Base-by-base conservation (phyloP, 257 asterid species). In the Plantago ovata region DNA sequence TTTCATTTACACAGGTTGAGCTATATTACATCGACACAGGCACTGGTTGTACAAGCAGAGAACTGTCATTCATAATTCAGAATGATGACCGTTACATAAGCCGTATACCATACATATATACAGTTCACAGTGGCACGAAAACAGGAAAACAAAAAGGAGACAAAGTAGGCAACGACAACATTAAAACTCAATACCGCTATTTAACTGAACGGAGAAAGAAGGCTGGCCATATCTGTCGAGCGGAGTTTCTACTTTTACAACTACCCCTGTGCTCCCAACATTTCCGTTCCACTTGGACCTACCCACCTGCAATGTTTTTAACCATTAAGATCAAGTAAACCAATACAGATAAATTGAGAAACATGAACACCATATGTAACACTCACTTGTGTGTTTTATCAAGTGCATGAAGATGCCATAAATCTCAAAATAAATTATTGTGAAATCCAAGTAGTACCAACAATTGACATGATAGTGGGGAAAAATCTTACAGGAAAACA, bases 281-380 rank as follows among this genome's bases (percentile, higher is more conserved):
- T 93, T 89, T 43, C 97, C 97, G 22, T 93, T 93, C 97, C 95
- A 88, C 76, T 84, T 87, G 13, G 98, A 92, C 74, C 98, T 76
- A 55, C 98, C 98, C 64, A 92, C 84, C 98, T 92, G 77, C 75
- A 73, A 50, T 50, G 20, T 10, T 49, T 46, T 23, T 46, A 49
- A 22, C 7, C 4, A 28, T 8, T 28, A 3, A 4, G 36, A 28
- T 50, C 53, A 12, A 14, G 24, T 20, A 46, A 48, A 1, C 56
- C 32, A 50, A 18, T 48, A 28, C 3, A 28, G 6, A 8, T 28
- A 1, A 28, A 28, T 28, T 28, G 36, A 28, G 7, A 28, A 2
- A 28, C 7, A 28, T 6, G 7, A 28, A 28, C 36, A 28, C 36
- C 36, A 28, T 28, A 28, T 8, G 7, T 28, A 3, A 8, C 4